These are phyloP conservation scores for Eucalyptus decipiens DNA, from an alignment of 345 rosid species.

Conservation along the genomic window DNA sequence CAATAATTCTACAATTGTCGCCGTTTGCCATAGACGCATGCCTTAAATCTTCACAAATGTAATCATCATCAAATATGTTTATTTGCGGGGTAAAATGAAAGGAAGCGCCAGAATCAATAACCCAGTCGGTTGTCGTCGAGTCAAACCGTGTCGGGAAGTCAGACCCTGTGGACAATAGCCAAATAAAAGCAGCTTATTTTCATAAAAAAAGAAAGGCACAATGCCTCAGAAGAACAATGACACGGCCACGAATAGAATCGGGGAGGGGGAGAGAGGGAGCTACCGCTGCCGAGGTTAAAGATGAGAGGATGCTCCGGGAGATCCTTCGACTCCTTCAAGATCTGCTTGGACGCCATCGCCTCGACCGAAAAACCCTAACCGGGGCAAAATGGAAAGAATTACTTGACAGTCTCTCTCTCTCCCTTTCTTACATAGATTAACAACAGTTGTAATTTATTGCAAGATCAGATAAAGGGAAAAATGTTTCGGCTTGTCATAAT, in stretches of 20 bases:
- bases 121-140: too few species aligned
- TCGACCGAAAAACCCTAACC: neutral
- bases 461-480: neutral
- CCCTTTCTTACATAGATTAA: too few species aligned
- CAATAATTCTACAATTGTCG: too few species aligned
- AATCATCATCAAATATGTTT: too few species aligned
- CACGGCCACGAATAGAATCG: neutral
- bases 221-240: neutral
- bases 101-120: neutral
- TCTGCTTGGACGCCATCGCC: slow-evolving; percentile 66
- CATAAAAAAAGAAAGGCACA: neutral
- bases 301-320: slow-evolving; percentile 81
- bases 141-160: too few species aligned
- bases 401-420: neutral
- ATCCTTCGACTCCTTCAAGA: slow-evolving; percentile 83
- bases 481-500: neutral
- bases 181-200: neutral
- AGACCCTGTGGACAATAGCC: neutral
- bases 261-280: neutral
- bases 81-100: neutral
- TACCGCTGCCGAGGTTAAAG: slow-evolving; percentile 55
- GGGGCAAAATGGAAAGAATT: neutral
- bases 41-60: too few species aligned
- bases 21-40: too few species aligned
- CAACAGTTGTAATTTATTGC: neutral